Conservation (phyloP, 768 basidiomycete genomes). For the Pulveroboletus sp. region DNA sequence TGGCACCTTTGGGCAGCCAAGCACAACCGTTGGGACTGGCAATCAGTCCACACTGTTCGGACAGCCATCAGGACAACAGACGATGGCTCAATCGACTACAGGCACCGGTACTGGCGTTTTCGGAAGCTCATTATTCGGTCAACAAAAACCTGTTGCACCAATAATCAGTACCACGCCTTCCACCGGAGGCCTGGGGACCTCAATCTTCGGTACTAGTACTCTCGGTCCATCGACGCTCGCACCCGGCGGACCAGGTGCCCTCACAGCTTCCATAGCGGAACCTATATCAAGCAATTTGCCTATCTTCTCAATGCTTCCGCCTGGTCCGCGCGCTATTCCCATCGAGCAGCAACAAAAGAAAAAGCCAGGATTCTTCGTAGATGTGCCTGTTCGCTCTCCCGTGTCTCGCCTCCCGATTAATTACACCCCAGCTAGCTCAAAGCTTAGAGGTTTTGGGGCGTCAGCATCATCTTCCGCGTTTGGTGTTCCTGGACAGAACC, state of each 20-base stretch:
- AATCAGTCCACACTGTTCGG: slow-evolving; percentile 47
- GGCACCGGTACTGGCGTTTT: slow-evolving; percentile 32
- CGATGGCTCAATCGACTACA: slow-evolving; percentile 35
- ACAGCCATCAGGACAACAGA: slow-evolving; percentile 43
- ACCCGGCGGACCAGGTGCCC: slow-evolving; percentile 50
- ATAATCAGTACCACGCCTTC: slow-evolving; percentile 43
- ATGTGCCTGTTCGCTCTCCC: slow-evolving; percentile 68
- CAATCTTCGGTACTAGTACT: slow-evolving; percentile 38
- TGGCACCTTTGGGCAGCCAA: slow-evolving; percentile 43
- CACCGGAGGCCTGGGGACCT: slow-evolving; percentile 33
- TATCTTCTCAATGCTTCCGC: slow-evolving; percentile 71
- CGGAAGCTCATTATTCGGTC: slow-evolving; percentile 46
- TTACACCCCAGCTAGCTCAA: slow-evolving; percentile 60
- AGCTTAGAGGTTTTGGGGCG: slow-evolving; percentile 62
- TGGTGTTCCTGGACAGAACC: slow-evolving; percentile 28
- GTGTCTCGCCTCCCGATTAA: slow-evolving; percentile 60
- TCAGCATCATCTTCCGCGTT: slow-evolving; percentile 40
- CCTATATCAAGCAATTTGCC: slow-evolving; percentile 71
- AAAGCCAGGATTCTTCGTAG: slow-evolving; percentile 73
- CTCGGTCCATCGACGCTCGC: slow-evolving; percentile 40
- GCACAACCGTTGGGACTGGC: slow-evolving; percentile 28
- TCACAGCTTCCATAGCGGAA: slow-evolving; percentile 87
- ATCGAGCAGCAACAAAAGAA: slow-evolving; percentile 67
- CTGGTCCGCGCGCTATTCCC: slow-evolving; percentile 59
- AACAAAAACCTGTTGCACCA: slow-evolving; percentile 47